Percentiles rank a stretch among this genome's conserved stretches.
Evolutionary conservation across 2,329 filamentous ascomycete genomes (phyloP).

Genomic region (Fusarium pseudonygamai): DNA sequence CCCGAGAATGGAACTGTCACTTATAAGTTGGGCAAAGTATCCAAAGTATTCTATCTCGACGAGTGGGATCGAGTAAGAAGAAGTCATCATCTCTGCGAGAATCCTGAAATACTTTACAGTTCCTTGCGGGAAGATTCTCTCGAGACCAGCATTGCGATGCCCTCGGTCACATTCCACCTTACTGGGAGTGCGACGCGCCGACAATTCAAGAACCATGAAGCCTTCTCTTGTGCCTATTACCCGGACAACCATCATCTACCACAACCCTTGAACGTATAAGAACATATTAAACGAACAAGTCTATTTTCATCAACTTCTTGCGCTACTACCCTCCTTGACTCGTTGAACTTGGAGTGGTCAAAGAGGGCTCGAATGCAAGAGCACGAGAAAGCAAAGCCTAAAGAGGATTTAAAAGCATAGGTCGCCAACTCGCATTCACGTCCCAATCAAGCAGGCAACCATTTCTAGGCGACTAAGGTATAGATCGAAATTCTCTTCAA

Average conservation of each 20-base stretch:
- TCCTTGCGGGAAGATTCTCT: too few relatives aligned
- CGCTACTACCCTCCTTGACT: background rate
- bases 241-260: background rate
- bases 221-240: background rate
- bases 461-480: background rate
- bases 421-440: background rate
- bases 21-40: too few relatives aligned
- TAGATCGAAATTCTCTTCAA: background rate
- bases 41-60: too few relatives aligned
- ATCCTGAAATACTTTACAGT: too few relatives aligned
- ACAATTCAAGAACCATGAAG: background rate
- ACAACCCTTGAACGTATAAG: background rate
- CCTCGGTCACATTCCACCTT: too few relatives aligned
- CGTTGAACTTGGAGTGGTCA: background rate
- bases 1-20: too few relatives aligned
- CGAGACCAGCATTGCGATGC: too few relatives aligned
- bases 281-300: background rate
- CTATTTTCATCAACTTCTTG: fast-evolving
- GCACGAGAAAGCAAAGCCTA: background rate
- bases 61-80: background rate
- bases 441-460: background rate
- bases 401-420: background rate
- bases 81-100: too few relatives aligned
- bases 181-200: too few relatives aligned
- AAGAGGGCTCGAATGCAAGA: background rate